Base-by-base conservation (phyloP, 108 stramenopile species). In the Nitzschia inconspicua region DNA sequence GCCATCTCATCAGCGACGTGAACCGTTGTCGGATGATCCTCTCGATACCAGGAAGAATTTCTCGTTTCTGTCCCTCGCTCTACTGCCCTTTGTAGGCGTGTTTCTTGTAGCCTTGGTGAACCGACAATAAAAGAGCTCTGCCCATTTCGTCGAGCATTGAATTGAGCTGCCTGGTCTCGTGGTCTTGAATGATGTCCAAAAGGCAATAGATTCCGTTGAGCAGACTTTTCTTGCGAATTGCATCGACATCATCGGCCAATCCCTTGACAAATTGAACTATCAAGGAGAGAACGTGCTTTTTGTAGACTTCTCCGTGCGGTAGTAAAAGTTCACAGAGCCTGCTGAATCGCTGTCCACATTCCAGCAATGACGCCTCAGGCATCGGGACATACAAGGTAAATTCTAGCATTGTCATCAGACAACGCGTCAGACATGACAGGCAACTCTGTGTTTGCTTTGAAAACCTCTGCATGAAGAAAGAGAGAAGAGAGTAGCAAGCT, bases 301-400 rank as follows among this genome's bases (percentile, higher is more conserved):
- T 88, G 70, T 84, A 86, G n/a, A 91, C 64, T n/a, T 91, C 90
- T 36, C 75, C 80, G 73, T 91, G 86, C 9, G 78, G 74, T n/a
- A 82, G 75, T 14, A 91, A 55, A 22, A 88, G 48, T 60, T 91
- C 90, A 53, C 83, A 86, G 36, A 91, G 30, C 42, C 83, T 68
- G 36, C 49, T 31, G 60, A 72, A 48, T 24, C 54, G 35, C 20
- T 73, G 64, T 4, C 58, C 63, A 3, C 62, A 49, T 50, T n/a
- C 34, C 19, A 36, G 9, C 36, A 43, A 35, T 8, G 24, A 14
- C 11, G 43, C 47, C 51, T 59, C 73, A 48, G 41, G 51, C 28
- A 53, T 62, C 47, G 44, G 66, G 60, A 30, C 47, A 40, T 49
- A 52, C 48, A 70, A 63, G 48, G 19, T 62, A 56, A 71, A 47